Base-by-base conservation (phyloP, 768 basidiomycete genomes). In the Auriculariales sp. region DNA sequence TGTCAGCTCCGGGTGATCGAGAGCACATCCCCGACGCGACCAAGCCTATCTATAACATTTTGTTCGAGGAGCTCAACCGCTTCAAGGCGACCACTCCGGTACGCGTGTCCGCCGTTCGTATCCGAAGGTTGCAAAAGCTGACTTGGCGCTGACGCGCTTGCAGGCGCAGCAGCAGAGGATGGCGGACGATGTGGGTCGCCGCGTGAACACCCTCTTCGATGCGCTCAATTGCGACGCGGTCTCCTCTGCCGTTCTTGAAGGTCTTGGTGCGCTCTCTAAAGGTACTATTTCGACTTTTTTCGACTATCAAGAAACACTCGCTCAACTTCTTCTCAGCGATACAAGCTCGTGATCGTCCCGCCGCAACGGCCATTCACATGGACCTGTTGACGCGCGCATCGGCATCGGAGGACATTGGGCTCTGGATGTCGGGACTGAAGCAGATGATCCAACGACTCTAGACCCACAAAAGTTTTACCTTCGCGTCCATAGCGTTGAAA, bases 371-470 rank as follows among this genome's bases (percentile, higher is more conserved):
- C 5, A 79, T 92, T 52, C 92, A 97, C 58, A 80, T 93, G 25
- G 85, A 89, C 48, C 66, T 95, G 27, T 70, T 97, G 42, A 92
- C 89, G 2, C 69, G 73, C 45, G 84, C 82, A 24, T 82, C 84
- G 47, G 74, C 79, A 50, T 83, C 82, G 34, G 83, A 88, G 47
- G 89, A 93, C 56, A 88, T 93, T 60, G 79, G 77, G 1, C 59
- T 85, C 49, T 85, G 81, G 82, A 86, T 92, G 88, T 81, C 89
- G 11, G 89, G 85, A 5, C 66, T 94, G 51, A 94, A 94, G 64
- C 88, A 91, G 61, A 64, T 95, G 56, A 85, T 94, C 59, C 68
- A 79, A 70, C 73, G 77, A 56, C 57, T 88, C 64, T 86, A 49
- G 39, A 44, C 11, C 39, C 22, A 44, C 39, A n/a, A n/a, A n/a